Base-by-base conservation (phyloP, 2,329 filamentous ascomycete genomes). In the Curvularia sp. region DNA sequence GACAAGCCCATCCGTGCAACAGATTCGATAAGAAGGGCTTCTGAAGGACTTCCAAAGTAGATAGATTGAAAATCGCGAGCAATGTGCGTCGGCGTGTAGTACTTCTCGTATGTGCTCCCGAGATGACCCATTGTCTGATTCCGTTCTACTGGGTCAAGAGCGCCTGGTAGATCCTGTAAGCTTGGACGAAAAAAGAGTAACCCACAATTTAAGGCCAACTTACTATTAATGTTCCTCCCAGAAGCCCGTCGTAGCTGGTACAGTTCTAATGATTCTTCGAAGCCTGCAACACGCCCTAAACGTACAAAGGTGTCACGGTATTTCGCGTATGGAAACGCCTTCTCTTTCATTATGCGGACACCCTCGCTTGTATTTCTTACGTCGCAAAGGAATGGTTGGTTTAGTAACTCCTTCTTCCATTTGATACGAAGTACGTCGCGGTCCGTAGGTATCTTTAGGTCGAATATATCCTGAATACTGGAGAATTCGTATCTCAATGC, bases 201-300 rank as follows among this genome's bases (percentile, higher is more conserved):
- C 18, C 52, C 19, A n/a, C n/a, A n/a, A n/a, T 55, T 19, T 53
- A 53, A 60, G 25, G 50, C 49, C 42, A n/a, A 63, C 58, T 49
- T 56, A 67, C 62, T 57, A 28, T 67, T 65, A 10, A 67, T 61
- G 28, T 63, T 67, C 13, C 45, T 57, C 28, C 62, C 34, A 59
- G 58, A 67, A 59, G 58, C 64, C 51, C 42, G 42, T 36, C 36
- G 49, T 18, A 67, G 53, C 60, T 65, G 39, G 52, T 68, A 64
- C 13, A 68, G 51, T 55, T 68, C 55, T n/a, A 65, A 53, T 18
- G 23, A 45, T 56, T 57, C 23, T 48, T 68, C 34, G 53, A 68
- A 65, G 27, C 61, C 59, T 27, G 54, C 52, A 55, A 65, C 43
- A 56, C 55, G 59, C n/a, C 53, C 61, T 43, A 68, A 61, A 38